Base-by-base conservation (phyloP, 2,329 filamentous ascomycete genomes). In the Elsinoe necatrix region DNA sequence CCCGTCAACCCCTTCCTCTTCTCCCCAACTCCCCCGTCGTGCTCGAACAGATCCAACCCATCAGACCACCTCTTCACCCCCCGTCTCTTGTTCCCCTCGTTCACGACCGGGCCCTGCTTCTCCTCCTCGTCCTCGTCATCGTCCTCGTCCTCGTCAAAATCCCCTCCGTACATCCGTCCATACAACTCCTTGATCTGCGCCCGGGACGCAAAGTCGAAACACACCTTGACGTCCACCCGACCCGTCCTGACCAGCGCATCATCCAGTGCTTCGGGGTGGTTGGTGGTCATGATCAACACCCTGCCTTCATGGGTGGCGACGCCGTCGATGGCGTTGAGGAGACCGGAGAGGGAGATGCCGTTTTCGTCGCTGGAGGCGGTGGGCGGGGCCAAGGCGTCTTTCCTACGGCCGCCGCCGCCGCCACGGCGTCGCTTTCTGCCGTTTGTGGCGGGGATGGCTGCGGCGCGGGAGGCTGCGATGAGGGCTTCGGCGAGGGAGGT, bases 251-350 rank as follows among this genome's bases (percentile, higher is more conserved):
- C 83, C 4, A 93, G 77, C 0, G 86, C 87, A 45, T 83, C 78
- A 64, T 91, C 87, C 0, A 92, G 78, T 3, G 78, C 75, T 63
- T 90, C 82, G 1, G 84, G 84, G 56, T 81, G 79, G 69, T 92
- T 92, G 31, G 86, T 89, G 0, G 87, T 91, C 85, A 91, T 89
- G 72, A 92, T 84, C 16, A 92, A 78, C 11, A 92, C 80, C 45
- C 86, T 80, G 23, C 87, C 87, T 71, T 92, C 87, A 63, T 88
- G 86, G 2, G 83, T 86, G 1, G 85, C 86, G 1, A 90, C 87
- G 56, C 89, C 87, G 64, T 95, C 88, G 39, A 95, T 89, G 58
- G 86, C 85, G 69, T 95, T 95, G 54, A 95, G 78, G 1, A 95
- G 77, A 0, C 87, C 87, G 0, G 86, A 88, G 1, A 93, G 77